phyloP scores from a whole-genome alignment of 2,329 filamentous ascomycete species.

The Talaromyces sp. region DNA sequence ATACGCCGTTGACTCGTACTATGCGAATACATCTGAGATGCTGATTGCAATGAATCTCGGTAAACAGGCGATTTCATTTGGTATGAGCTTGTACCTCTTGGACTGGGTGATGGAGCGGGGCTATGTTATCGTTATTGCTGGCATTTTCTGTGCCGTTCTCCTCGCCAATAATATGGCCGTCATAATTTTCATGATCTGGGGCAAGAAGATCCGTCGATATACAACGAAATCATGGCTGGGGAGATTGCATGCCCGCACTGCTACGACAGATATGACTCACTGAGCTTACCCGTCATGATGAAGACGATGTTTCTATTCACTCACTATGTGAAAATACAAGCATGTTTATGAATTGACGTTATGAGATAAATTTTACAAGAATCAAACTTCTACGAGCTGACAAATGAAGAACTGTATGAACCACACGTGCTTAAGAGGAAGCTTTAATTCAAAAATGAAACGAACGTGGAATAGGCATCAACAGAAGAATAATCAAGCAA shows the following conservation, averaged over 20 bases:
- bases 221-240: slow-evolving; percentile 47
- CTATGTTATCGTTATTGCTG: slow-evolving; percentile 49
- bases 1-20: slow-evolving; percentile 58
- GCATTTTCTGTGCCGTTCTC: slow-evolving; percentile 46
- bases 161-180: slow-evolving; percentile 47
- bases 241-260: slow-evolving; percentile 36
- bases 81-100: slow-evolving; percentile 47
- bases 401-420: too few relatives aligned
- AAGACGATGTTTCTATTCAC: background rate
- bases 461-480: too few relatives aligned
- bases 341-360: too few relatives aligned
- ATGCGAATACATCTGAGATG: slow-evolving; percentile 57
- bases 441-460: too few relatives aligned
- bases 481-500: too few relatives aligned
- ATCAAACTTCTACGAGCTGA: too few relatives aligned
- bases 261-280: slow-evolving; percentile 14
- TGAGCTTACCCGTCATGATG: background rate
- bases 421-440: too few relatives aligned
- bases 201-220: slow-evolving; percentile 45
- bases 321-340: background rate
- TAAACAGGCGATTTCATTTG: slow-evolving; percentile 53
- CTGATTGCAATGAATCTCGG: slow-evolving; percentile 57
- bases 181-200: slow-evolving; percentile 47
- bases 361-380: too few relatives aligned
- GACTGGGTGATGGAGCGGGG: slow-evolving; percentile 48